Percentiles rank a stretch among this genome's conserved stretches.
These are phyloP conservation scores for Liquidambar formosana DNA, from an alignment of 164 flowering plant species.

Conservation along the genomic window DNA sequence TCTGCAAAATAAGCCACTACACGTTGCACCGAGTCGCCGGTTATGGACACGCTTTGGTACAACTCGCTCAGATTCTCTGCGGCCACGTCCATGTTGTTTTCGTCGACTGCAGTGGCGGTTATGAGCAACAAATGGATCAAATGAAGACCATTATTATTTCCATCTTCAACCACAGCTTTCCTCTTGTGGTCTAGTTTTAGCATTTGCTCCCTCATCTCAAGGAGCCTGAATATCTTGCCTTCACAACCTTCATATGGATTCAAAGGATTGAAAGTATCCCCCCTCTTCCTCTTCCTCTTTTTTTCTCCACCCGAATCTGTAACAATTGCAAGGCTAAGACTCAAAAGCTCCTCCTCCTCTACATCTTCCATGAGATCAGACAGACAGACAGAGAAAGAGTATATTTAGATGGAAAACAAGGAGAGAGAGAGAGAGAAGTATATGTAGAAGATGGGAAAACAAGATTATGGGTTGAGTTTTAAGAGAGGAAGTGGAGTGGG, in stretches of 20 bases:
- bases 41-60: constrained; percentile 42
- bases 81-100: constrained; percentile 31
- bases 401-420: constrained; percentile 3
- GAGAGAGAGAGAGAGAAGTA: not conserved
- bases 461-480: constrained; percentile 3
- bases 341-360: constrained; percentile 46
- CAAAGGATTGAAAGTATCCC: constrained; percentile 2
- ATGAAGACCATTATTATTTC: constrained; percentile 49
- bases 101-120: constrained; percentile 54
- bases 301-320: constrained; percentile 12
- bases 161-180: constrained; percentile 29
- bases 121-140: constrained; percentile 63
- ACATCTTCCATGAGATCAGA: constrained; percentile 34
- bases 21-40: constrained; percentile 64
- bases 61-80: constrained; percentile 47
- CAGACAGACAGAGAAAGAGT: not conserved
- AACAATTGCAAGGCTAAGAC: constrained; percentile 45
- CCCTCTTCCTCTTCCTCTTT: constrained; percentile 30
- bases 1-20: constrained; percentile 75
- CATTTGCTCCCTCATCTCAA: constrained; percentile 58
- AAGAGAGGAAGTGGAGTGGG: constrained; percentile 14
- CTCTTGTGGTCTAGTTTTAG: constrained; percentile 36
- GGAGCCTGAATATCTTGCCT: constrained; percentile 49
- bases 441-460: constrained; percentile 2
- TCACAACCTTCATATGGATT: constrained; percentile 30